Conservation (phyloP, 208 protist genomes). For the Trypanosoma avium region DNA sequence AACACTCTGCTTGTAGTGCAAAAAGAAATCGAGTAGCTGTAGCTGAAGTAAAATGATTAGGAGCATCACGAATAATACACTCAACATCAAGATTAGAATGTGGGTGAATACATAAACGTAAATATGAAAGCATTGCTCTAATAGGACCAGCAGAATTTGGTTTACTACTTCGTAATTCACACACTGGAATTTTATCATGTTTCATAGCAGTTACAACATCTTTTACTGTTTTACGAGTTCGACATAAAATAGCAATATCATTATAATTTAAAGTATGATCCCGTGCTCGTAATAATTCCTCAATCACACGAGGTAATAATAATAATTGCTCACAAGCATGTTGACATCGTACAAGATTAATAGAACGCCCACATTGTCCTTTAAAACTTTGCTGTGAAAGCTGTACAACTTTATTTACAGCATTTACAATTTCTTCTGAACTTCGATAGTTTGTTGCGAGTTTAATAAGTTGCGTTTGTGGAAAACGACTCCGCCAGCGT, state of each 20-base stretch:
- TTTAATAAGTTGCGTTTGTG: slow-evolving; percentile 37
- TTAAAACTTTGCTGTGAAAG: slow-evolving; percentile 44
- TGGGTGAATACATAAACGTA: slow-evolving; percentile 58
- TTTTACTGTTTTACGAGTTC: slow-evolving; percentile 51
- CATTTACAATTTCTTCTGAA: slow-evolving; percentile 60
- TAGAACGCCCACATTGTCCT: slow-evolving; percentile 32
- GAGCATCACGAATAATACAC: slow-evolving; percentile 40
- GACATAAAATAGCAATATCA: slow-evolving; percentile 83
- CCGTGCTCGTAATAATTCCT: slow-evolving; percentile 44
- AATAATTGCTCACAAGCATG: slow-evolving; percentile 38
- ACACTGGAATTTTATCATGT: slow-evolving; percentile 49
- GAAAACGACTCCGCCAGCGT: slow-evolving; percentile 76
- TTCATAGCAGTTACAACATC: slow-evolving; percentile 37
- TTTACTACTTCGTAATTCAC: slow-evolving; percentile 34
- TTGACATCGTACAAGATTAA: slow-evolving; percentile 41
- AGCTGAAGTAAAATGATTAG: slow-evolving; percentile 33
- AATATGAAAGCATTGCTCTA: slow-evolving; percentile 49
- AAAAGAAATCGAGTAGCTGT: slow-evolving; percentile 48
- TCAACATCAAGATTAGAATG: slow-evolving; percentile 64
- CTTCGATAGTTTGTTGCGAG: slow-evolving; percentile 87
- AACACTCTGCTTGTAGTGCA: slow-evolving; percentile 38
- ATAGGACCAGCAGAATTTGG: slow-evolving; percentile 40
- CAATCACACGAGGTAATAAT: slow-evolving; percentile 44
- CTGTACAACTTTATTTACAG: slow-evolving; percentile 55
- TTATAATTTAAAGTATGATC: slow-evolving; percentile 40